These are phyloP conservation scores for Calonectria pauciramosa DNA, from an alignment of 2,329 filamentous ascomycete genomes.

Conservation along the genomic window DNA sequence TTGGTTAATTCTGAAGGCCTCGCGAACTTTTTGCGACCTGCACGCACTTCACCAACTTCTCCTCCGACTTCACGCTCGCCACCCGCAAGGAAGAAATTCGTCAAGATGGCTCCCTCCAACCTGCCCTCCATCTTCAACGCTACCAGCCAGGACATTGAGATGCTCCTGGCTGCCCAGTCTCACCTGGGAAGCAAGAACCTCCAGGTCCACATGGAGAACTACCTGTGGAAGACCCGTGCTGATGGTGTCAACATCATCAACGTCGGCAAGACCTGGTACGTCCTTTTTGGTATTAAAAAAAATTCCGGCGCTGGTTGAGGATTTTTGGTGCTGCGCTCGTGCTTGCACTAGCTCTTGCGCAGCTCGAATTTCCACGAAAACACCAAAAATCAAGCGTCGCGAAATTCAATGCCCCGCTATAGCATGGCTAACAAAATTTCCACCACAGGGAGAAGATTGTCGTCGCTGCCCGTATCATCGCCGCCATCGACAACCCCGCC, in stretches of 20 bases:
- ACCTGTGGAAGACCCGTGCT: conserved; percentile 99
- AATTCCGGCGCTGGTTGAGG: conserved; percentile 15
- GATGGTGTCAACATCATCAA: conserved; percentile 99
- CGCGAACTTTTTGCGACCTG: conserved; percentile 60
- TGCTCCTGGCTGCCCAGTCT: conserved; percentile 96
- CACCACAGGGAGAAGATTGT: conserved; percentile 96
- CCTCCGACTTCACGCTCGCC: conserved; percentile 46
- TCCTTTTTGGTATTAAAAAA: conserved; percentile 29
- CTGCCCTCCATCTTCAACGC: conserved; percentile 96
- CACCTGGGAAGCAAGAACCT: conserved; percentile 99
- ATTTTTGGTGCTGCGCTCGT: background rate
- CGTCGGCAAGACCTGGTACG: conserved; percentile 99
- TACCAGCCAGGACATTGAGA: conserved; percentile 98
- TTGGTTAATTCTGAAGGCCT: conserved; percentile 53
- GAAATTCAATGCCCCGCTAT: conserved; percentile 26
- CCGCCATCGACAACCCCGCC: conserved; percentile 98
- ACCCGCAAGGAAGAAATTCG: conserved; percentile 57
- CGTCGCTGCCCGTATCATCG: conserved; percentile 98
- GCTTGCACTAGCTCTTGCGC: background rate
- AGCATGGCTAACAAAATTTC: conserved; percentile 30
- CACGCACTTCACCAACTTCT: conserved; percentile 45
- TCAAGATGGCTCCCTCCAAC: conserved; percentile 95
- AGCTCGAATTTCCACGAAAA: conserved; percentile 19
- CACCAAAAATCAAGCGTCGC: conserved; percentile 38
- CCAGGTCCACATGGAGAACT: conserved; percentile 99